Conservation (phyloP, 23 red algal genomes). For the Gracilaria domingensis region DNA sequence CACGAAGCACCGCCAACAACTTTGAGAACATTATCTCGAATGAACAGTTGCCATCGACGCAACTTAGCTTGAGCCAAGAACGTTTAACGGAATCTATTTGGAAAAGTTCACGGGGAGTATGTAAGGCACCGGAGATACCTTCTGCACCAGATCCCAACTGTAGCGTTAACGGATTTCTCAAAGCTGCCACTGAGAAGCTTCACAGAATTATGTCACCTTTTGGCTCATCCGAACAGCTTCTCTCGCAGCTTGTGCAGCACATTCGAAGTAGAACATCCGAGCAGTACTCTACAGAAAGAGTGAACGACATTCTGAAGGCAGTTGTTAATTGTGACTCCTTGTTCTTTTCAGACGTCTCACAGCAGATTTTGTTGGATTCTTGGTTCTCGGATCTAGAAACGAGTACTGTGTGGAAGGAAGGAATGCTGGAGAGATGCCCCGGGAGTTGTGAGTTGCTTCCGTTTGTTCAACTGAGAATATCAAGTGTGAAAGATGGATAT, state of each 20-base stretch:
- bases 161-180: neutral
- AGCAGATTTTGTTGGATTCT: neutral
- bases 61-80: neutral
- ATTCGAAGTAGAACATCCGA: neutral
- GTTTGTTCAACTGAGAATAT: neutral
- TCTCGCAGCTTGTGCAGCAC: neutral
- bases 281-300: neutral
- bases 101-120: neutral
- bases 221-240: neutral
- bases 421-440: neutral
- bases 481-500: neutral
- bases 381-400: neutral
- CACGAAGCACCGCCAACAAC: neutral
- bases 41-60: neutral
- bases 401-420: neutral
- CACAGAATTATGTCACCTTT: neutral
- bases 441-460: neutral
- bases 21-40: neutral
- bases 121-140: too few species aligned
- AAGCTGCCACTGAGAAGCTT: neutral
- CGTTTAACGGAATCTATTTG: neutral
- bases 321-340: neutral
- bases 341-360: neutral
- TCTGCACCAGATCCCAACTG: neutral
- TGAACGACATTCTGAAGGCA: neutral